These are phyloP conservation scores for Durotheca rogersii DNA, from an alignment of 495 filamentous ascomycete genomes.

Conservation along the genomic window DNA sequence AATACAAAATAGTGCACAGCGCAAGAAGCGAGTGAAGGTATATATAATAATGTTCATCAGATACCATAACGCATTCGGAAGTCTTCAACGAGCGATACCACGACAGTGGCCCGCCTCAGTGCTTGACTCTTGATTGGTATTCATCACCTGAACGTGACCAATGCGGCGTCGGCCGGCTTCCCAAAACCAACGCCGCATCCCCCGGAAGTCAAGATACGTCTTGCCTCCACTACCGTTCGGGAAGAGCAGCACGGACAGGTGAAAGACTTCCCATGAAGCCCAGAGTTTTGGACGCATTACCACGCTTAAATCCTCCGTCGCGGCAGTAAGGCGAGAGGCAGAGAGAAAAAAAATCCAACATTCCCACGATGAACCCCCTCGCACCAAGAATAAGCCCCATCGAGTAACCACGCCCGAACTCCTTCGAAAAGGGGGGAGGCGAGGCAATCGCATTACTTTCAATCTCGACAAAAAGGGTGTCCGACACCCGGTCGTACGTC, in stretches of 20 bases:
- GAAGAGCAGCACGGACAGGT: constrained; percentile 43
- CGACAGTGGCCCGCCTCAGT: constrained; percentile 74
- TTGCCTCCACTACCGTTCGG: constrained; percentile 7
- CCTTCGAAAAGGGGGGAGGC: constrained; percentile 49
- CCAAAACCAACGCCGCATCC: constrained; percentile 12
- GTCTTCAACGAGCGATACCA: constrained; percentile 60
- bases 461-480: constrained; percentile 79
- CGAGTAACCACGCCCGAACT: constrained; percentile 89
- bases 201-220: background rate
- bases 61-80: constrained; percentile 77
- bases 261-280: constrained; percentile 48
- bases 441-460: constrained; percentile 99
- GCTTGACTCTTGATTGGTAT: constrained; percentile 99
- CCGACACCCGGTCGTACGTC: constrained; percentile 44
- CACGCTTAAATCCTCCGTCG: constrained; percentile 19
- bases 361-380: constrained; percentile 62
- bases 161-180: constrained; percentile 5
- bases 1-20: background rate
- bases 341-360: constrained; percentile 31
- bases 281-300: constrained; percentile 41
- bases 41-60: constrained; percentile 73
- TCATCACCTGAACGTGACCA: constrained; percentile 84
- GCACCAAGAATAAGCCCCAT: constrained; percentile 99
- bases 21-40: no score
- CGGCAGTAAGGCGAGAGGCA: no score